Base-by-base conservation (phyloP, 1,284 basidiomycete species). In the Phellopilus nigrolimitatus region DNA sequence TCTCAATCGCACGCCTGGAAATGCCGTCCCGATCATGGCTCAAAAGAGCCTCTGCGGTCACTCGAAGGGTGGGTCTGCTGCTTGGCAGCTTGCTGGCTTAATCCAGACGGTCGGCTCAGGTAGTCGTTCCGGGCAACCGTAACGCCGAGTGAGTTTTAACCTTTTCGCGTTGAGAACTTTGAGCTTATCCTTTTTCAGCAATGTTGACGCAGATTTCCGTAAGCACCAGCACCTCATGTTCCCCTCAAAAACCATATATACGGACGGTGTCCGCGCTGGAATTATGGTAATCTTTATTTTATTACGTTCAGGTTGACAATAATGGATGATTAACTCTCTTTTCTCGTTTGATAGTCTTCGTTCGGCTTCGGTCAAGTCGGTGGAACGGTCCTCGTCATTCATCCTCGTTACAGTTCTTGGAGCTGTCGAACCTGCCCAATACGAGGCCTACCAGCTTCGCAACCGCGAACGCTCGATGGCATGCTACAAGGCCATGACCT, bases 281-380 rank as follows among this genome's bases (percentile, higher is more conserved):
- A 76, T 93, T 56, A 89, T 95, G 88, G 84, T 86, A 62, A 25
- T 74, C 62, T 21, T 12, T 40, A 39, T 30, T 28, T 21, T 34
- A 24, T 22, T 17, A 8, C 3, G n/a, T 10, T 5, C 21, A n/a
- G 47, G 57, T n/a, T 58, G 28, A 31, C 45, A 57, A n/a, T n/a
- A n/a, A n/a, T n/a, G n/a, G n/a, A n/a, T n/a, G 51, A 43, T 36
- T 51, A 52, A 3, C 58, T 39, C 60, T 61, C 34, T 47, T n/a
- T 62, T 22, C 37, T 15, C 33, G 30, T 38, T 4, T 42, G 47
- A 15, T 54, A 86, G 78, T 97, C 95, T 3, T 97, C 94, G 15
- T 99, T 99, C 73, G 97, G 97, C 62, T 99, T 99, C 76, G 97
- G 95, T 62, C 97, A 99, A 80, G 95, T 97, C 59, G 97, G 95